Evolutionary conservation across 352 stramenopile species (phyloP), one percentile per base, ranked within the genome.

Genomic region (Pythium phragmitis): DNA sequence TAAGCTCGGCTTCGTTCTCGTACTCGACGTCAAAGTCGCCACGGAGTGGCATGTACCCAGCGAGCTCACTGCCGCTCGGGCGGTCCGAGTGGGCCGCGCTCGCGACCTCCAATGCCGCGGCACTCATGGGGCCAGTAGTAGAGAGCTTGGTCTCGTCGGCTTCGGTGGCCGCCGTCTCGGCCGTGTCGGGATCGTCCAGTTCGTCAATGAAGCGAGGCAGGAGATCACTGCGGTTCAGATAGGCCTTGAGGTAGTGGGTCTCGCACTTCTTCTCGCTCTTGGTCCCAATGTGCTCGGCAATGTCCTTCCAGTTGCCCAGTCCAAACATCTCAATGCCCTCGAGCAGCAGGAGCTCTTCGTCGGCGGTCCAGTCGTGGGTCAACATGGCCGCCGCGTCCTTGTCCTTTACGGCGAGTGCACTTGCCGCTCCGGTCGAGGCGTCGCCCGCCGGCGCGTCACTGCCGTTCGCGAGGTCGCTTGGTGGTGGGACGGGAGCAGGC

Each of bases 21-120:
- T 97, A 98, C 79, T 99, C 97, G 37, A 99, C 90, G 62, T 99
- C 97, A 81, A 99, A 99, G 65, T 99, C 96, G 11, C 94, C 91
- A 59, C 97, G 92, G 26, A 98, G 83, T 8, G 96, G 96, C 92
- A 98, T 98, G 76, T 98, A 99, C 17, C 97, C 97, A 0, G 90
- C 85, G 14, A 95, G 58, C 48, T 85, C 78, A 46, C 75, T 87
- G 34, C 73, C 75, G 54, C 76, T 76, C n/a, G 57, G 73, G n/a
- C 67, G 68, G 30, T 73, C 63, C 13, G 39, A 14, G 36, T 53
- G 33, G 11, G 73, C 53, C n/a, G 67, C 49, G 45, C 39, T 30
- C 49, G 34, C 21, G 47, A 75, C 68, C 51, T 70, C 70, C 1
- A 67, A 52, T 33, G 57, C 16, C 28, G 61, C 33, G 8, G 63